Evolutionary conservation across 768 basidiomycete species (phyloP), one percentile per base, ranked within the genome.

Genomic region (Tulasnella sp.): DNA sequence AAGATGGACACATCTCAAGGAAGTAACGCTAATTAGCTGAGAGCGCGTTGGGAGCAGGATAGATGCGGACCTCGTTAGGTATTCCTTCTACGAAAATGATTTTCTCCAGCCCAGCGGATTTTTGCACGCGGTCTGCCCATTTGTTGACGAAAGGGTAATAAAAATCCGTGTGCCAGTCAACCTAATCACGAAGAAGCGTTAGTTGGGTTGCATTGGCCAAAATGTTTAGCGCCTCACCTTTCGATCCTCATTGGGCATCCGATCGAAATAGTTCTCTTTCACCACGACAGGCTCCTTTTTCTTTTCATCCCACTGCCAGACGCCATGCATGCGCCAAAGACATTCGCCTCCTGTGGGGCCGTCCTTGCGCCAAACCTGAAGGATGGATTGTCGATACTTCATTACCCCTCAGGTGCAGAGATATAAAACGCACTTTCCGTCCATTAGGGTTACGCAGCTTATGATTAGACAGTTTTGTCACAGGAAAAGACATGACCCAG

Each of bases 291-390:
- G 83, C 61, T 80, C 75, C 12, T 82, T 70, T 65, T 82, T 84
- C 27, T 72, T 72, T 4, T 69, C 71, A 65, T 90, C 85, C 84
- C 85, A 97, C 0, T 82, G 80, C 94, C 96, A 99, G 3, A 98
- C 88, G 17, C 87, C 89, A 63, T 98, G 92, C 73, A 84, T 78
- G 65, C 88, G 84, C 92, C 92, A 94, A 2, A 92, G 64, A 66
- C 92, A 96, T 60, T 76, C 69, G 12, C 84, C 82, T 62, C 68
- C 53, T 0, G 84, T 87, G 11, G 91, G 88, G 0, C 90, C 88
- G 65, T 87, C 82, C 4, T 69, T 66, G 12, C 75, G 75, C 92
- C 91, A 93, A 0, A 79, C 84, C 61, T 48, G 56, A 60, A 62
- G 25, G 31, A 30, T 53, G 4, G 2, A 38, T 38, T 38, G 2